Percentiles rank a stretch among this genome's conserved stretches.
Conservation (phyloP, 495 filamentous ascomycete species). For the Cercophora scortea region DNA sequence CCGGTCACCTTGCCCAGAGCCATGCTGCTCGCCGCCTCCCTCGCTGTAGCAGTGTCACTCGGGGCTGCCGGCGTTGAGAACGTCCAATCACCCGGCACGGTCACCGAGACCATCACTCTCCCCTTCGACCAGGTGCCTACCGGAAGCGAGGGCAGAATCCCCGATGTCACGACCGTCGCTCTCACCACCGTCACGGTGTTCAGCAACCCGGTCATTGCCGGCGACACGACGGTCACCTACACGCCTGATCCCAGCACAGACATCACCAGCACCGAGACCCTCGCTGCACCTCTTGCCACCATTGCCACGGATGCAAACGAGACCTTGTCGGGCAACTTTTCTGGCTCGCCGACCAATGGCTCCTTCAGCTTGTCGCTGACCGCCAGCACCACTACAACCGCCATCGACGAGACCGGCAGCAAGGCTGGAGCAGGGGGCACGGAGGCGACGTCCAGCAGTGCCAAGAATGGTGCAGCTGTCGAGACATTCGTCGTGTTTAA, state of each 20-base stretch:
- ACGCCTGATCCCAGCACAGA: not conserved
- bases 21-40: not conserved
- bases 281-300: not conserved
- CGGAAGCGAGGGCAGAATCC: not conserved
- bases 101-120: not conserved
- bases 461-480: constrained; percentile 3
- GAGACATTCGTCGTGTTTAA: not conserved
- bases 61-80: not conserved
- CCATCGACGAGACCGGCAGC: not conserved
- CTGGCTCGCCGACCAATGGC: not conserved
- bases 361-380: not conserved
- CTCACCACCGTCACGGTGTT: constrained; percentile 5
- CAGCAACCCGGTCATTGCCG: not conserved
- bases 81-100: not conserved
- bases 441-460: not conserved
- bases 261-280: not conserved
- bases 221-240: constrained; percentile 1
- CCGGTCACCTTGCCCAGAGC: not conserved
- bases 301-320: not conserved
- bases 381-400: not conserved
- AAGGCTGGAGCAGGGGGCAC: not conserved
- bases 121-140: not conserved
- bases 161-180: constrained; percentile 2
- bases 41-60: not conserved
- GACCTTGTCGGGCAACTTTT: not conserved